A percentile compares a stretch with the other conserved stretches of the same genome.
Evolutionary conservation across 768 basidiomycete genomes (phyloP).

Genomic region (Podaxis pistillaris): DNA sequence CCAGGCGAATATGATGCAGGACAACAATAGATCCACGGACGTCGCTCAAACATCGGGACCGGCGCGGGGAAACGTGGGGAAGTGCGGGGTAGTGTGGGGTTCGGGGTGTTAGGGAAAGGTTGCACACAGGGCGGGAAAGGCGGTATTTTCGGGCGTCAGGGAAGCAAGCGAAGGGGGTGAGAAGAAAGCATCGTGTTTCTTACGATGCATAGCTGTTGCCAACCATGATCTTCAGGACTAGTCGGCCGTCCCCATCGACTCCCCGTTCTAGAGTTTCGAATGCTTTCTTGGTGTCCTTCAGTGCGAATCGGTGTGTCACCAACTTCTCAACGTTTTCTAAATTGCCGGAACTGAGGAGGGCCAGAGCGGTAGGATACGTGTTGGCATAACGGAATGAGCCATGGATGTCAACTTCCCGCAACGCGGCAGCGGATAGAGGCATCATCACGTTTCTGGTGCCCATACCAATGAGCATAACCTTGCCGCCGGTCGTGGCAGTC

Average conservation of each 20-base stretch:
- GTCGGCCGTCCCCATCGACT: slow-evolving; percentile 70
- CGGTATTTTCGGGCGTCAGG: not conserved
- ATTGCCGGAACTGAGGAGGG: slow-evolving; percentile 67
- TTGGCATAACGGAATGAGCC: slow-evolving; percentile 91
- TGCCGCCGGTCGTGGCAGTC: slow-evolving; percentile 83
- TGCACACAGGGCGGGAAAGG: not conserved
- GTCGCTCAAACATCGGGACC: not conserved
- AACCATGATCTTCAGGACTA: slow-evolving; percentile 92
- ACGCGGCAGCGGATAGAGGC: slow-evolving; percentile 80
- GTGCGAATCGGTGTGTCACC: slow-evolving; percentile 72
- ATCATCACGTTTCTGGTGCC: slow-evolving; percentile 79
- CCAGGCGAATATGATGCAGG: not conserved
- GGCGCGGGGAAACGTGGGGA: slow-evolving; percentile 6
- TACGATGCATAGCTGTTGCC: slow-evolving; percentile 23
- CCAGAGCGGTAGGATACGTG: slow-evolving; percentile 86
- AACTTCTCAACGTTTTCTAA: slow-evolving; percentile 68
- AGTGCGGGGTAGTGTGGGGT: not conserved
- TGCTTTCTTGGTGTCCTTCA: slow-evolving; percentile 66
- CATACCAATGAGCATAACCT: slow-evolving; percentile 95
- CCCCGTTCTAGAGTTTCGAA: slow-evolving; percentile 83
- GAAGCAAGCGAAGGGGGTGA: not conserved
- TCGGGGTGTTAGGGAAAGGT: not conserved
- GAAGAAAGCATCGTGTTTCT: not conserved
- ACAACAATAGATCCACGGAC: not conserved
- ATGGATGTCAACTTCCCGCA: slow-evolving; percentile 89